phyloP scores from a whole-genome alignment of 176 grass and related monocot species.

The Saccharum spontaneum region DNA sequence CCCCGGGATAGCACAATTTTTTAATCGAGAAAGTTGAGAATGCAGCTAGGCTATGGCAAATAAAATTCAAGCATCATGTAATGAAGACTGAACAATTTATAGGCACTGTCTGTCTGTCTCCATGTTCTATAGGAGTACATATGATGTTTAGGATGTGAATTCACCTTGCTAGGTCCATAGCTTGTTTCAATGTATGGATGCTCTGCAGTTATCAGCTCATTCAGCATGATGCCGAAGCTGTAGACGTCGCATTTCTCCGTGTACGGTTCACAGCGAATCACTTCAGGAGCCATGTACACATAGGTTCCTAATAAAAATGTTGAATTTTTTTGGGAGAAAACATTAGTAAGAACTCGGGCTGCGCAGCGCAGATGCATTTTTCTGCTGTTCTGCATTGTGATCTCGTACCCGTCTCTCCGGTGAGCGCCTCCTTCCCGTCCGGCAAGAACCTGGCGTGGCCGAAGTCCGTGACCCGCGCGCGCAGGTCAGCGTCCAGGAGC shows the following conservation, averaged over 20 bases:
- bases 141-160: background rate
- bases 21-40: background rate
- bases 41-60: background rate
- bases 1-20: background rate
- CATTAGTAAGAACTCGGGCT: background rate
- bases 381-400: too few species aligned
- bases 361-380: background rate
- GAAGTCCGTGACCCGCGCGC: slow-evolving; percentile 52
- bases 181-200: slow-evolving; percentile 52
- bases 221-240: slow-evolving; percentile 62
- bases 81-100: background rate
- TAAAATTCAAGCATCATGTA: background rate
- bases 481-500: slow-evolving; percentile 35
- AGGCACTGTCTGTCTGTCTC: background rate
- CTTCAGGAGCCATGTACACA: slow-evolving; percentile 70
- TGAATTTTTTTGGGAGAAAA: background rate
- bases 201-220: slow-evolving; percentile 58
- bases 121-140: background rate
- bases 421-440: slow-evolving; percentile 49
- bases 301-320: slow-evolving; percentile 45
- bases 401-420: slow-evolving; percentile 57
- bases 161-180: slow-evolving; percentile 54
- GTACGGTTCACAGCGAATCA: slow-evolving; percentile 64
- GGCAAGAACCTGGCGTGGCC: slow-evolving; percentile 58
- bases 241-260: slow-evolving; percentile 75